Base-by-base conservation (phyloP, 73 alveolate species). In the Tetrahymena malaccensis region DNA sequence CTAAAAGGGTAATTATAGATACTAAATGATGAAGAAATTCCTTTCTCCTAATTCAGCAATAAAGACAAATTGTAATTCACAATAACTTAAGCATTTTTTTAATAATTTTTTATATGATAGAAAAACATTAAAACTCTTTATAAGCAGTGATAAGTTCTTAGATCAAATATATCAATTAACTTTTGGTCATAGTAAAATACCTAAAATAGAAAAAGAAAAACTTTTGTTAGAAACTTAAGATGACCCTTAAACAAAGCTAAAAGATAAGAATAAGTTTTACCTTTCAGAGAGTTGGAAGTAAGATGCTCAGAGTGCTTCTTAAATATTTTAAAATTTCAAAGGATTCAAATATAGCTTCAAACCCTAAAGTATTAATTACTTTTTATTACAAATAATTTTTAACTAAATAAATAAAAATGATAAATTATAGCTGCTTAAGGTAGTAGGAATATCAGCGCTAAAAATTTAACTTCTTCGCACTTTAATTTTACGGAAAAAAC, bases 81-180 rank as follows among this genome's bases (percentile, higher is more conserved):
- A 5, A 0, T 0, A 50, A 0, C 27, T 50, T 19, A 50, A 15
- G 27, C 1, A 1, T 21, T 50, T 50, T 21, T 43, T 33, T 22
- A 85, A 34, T 34, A 21, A 13, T 31, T 89, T 34, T 85, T 16
- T 27, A 70, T 85, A 21, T 8, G 1, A 43, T 21, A 95, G 97
- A 10, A 12, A 33, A 56, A 85, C 94, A 21, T 50, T 95, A 19
- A 95, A 58, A 93, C 84, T 25, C 43, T 95, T 50, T 89, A 89
- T 95, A 25, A 57, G 85, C 35, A 89, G 95, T 34, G 97, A 95
- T 35, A 93, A 95, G 93, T 95, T 95, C 27, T 89, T 89, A 89
- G 97, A 95, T 95, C 35, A 89, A 35, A 50, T 95, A 19, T 95
- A 95, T 50, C 43, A 95, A 34, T 6, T 95, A 15, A 95, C 95